These are phyloP conservation scores for Limtongozyma cylindracea DNA, from an alignment of 805 yeast species.

Conservation along the genomic window DNA sequence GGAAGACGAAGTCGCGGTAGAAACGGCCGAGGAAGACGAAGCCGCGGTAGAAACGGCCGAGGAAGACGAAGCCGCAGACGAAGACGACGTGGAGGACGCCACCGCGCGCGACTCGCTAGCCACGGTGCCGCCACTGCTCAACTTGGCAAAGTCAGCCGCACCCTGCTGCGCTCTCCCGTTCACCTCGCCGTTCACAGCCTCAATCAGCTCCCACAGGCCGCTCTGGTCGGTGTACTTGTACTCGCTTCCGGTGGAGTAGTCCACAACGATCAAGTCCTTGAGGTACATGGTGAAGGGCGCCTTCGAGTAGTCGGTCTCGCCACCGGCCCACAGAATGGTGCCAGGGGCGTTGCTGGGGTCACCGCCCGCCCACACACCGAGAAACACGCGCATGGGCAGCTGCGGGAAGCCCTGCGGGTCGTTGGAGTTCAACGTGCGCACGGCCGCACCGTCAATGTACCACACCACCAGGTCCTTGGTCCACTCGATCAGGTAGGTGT, in stretches of 20 bases:
- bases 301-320: conserved; percentile 31
- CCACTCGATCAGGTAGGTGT: conserved; percentile 78
- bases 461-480: conserved; percentile 35
- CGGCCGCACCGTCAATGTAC: conserved; percentile 43
- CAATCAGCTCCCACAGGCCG: conserved; percentile 36
- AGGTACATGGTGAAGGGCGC: conserved; percentile 52
- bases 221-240: conserved; percentile 27
- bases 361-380: conserved; percentile 73
- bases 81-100: no score
- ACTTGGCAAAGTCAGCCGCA: no score
- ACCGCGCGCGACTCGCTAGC: no score
- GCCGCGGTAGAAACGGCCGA: no score
- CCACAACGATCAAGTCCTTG: conserved; percentile 31
- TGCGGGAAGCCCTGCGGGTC: conserved; percentile 62
- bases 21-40: no score
- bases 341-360: conserved; percentile 38
- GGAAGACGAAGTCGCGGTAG: no score
- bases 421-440: conserved; percentile 32
- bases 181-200: conserved; percentile 28
- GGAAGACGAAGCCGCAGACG: no score
- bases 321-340: conserved; percentile 71
- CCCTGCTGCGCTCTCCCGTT: no score
- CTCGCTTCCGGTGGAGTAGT: conserved; percentile 35
- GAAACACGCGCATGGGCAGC: conserved; percentile 49
- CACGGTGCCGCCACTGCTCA: no score